Base-by-base conservation (phyloP, 1,284 basidiomycete species). In the Filobasidium uniguttulatum region DNA sequence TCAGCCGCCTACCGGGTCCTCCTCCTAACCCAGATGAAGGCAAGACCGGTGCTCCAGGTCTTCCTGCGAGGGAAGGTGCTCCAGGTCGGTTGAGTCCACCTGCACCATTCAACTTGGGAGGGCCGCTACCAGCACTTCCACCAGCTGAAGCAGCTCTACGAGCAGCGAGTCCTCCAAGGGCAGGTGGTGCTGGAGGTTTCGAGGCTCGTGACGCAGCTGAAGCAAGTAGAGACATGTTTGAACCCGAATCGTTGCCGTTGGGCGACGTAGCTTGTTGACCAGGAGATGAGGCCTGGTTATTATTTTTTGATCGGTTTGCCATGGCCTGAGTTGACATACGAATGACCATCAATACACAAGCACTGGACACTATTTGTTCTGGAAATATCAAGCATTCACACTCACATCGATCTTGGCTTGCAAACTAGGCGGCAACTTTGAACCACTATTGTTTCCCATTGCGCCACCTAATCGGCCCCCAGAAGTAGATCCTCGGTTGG, bases 341-440 rank as follows among this genome's bases (percentile, higher is more conserved):
- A n/a, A 30, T 14, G 28, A 15, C 12, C n/a, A 44, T 44, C n/a
- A 40, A 35, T 35, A 5, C 19, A 5, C 38, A 23, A 7, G 38
- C 10, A 25, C 19, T 25, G 38, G 8, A 23, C 15, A 23, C 15
- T 6, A 41, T 15, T 3, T 12, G 25, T 1, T 23, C 5, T 40
- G 4, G 12, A 29, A 40, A 17, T 9, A 20, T n/a, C n/a, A n/a
- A n/a, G n/a, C n/a, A n/a, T 19, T 41, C 38, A 41, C 23, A 22
- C 10, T 19, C 82, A 34, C 85, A 48, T 85, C 85, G 79, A 96
- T 85, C 73, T 91, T 94, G 54, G 86, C 86, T 64, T 90, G 88
- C 48, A 97, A 75, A 47, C 81, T 79, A 0, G 90, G 87, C 0
- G 91, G 90, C 55, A 93, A 59, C 34, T 63, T 59, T 19, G 58